These are phyloP conservation scores for Epichloe coenophiala DNA, from an alignment of 2,329 filamentous ascomycete genomes.

Conservation along the genomic window DNA sequence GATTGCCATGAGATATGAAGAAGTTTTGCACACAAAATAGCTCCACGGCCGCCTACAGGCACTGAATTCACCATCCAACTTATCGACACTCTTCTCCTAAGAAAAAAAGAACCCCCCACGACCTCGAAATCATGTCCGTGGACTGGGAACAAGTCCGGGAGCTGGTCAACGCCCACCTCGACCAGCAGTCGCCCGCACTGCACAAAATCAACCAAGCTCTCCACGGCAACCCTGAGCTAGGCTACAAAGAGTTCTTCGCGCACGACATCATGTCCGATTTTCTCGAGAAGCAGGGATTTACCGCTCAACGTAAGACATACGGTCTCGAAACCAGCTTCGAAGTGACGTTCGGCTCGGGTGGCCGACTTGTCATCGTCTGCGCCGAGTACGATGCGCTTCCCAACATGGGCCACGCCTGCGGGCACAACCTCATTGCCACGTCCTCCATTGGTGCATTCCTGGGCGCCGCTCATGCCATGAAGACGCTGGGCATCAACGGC, in stretches of 20 bases:
- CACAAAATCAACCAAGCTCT: not conserved
- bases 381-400: slow-evolving; percentile 33
- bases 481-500: slow-evolving; percentile 15
- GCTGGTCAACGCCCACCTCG: not conserved
- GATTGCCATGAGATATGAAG: too few species aligned
- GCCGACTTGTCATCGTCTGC: slow-evolving; percentile 20
- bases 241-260: slow-evolving; percentile 16
- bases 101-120: not conserved
- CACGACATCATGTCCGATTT: slow-evolving; percentile 13
- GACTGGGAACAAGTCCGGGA: slow-evolving; percentile 1
- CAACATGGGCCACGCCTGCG: slow-evolving; percentile 30
- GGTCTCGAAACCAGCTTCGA: slow-evolving; percentile 21
- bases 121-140: not conserved
- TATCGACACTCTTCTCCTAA: not conserved
- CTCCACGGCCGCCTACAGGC: too few species aligned
- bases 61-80: not conserved
- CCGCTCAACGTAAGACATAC: slow-evolving; percentile 18
- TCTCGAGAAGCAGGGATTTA: slow-evolving; percentile 11
- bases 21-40: too few species aligned
- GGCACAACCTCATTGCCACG: slow-evolving; percentile 30
- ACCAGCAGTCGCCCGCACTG: not conserved
- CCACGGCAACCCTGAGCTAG: slow-evolving; percentile 16
- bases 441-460: slow-evolving; percentile 26
- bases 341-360: slow-evolving; percentile 15
- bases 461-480: slow-evolving; percentile 19